Evolutionary conservation across 78 protist genomes (phyloP).

Genomic region (Blattamonas nauphoetae): DNA sequence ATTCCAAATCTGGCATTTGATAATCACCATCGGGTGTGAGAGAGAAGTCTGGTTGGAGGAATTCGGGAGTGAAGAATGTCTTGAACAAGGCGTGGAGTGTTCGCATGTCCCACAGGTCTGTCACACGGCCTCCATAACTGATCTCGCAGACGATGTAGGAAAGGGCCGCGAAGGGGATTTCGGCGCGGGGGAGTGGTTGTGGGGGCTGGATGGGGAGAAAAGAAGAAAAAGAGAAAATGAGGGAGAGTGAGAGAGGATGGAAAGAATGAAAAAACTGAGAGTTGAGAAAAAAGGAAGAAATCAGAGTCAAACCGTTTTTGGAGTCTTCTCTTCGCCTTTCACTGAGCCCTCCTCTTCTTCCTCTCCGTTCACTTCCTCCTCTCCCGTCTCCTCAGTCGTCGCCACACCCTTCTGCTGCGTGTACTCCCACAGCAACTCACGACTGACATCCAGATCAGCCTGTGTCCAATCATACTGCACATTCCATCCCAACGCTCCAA

Average conservation of each 20-base stretch:
- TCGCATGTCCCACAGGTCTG: conserved; percentile 28
- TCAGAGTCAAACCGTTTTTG: too few species aligned
- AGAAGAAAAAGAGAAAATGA: too few species aligned
- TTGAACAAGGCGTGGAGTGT: neutral
- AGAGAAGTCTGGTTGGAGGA: neutral
- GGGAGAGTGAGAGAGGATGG: too few species aligned
- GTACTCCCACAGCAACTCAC: conserved; percentile 9
- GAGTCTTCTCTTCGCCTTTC: too few species aligned
- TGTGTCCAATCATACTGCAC: conserved; percentile 34
- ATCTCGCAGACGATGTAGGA: conserved; percentile 10
- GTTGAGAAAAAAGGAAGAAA: too few species aligned
- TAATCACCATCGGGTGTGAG: neutral
- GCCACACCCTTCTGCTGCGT: too few species aligned
- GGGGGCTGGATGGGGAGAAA: too few species aligned
- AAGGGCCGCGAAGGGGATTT: conserved; percentile 12
- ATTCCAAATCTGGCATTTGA: neutral
- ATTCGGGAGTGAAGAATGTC: neutral
- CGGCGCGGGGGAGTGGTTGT: too few species aligned
- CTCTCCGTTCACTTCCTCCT: too few species aligned
- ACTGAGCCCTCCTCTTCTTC: too few species aligned
- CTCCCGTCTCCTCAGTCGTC: too few species aligned
- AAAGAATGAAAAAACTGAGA: too few species aligned
- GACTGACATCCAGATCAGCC: conserved; percentile 8
- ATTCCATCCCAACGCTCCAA: conserved; percentile 52
- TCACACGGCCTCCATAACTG: conserved; percentile 52